phyloP scores from a whole-genome alignment of 495 filamentous ascomycete species.

The Annulohypoxylon nitens region DNA sequence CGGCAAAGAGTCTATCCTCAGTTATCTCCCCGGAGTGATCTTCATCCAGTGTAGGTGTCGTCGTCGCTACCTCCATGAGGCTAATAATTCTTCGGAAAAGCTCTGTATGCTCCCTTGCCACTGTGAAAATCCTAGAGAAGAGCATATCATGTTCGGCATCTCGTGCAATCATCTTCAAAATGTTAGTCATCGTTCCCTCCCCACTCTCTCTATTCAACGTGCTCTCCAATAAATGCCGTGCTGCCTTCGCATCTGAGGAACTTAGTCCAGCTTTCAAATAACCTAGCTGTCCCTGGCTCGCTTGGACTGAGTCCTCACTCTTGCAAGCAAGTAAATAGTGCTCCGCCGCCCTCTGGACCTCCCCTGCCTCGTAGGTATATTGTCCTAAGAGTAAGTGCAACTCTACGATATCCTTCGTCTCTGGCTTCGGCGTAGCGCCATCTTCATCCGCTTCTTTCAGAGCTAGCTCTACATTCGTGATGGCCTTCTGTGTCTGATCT shows the following conservation, averaged over 20 bases:
- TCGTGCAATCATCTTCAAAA: slow-evolving; percentile 8
- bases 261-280: slow-evolving; percentile 13
- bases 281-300: slow-evolving; percentile 1
- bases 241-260: neutral
- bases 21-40: neutral
- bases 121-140: slow-evolving; percentile 5
- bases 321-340: neutral
- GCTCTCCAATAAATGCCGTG: neutral
- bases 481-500: neutral
- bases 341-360: neutral
- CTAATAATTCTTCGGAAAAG: neutral
- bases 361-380: neutral
- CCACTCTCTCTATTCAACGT: neutral
- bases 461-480: neutral
- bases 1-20: neutral
- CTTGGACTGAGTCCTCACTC: neutral
- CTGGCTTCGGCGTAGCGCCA: slow-evolving; percentile 5
- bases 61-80: slow-evolving; percentile 9
- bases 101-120: neutral
- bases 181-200: neutral
- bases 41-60: neutral
- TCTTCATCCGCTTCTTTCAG: slow-evolving; percentile 4
- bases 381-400: slow-evolving; percentile 1
- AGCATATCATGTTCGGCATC: slow-evolving; percentile 5
- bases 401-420: slow-evolving; percentile 7